These are phyloP conservation scores for Ogataea haglerorum DNA, from an alignment of 805 yeast genomes.

Conservation along the genomic window DNA sequence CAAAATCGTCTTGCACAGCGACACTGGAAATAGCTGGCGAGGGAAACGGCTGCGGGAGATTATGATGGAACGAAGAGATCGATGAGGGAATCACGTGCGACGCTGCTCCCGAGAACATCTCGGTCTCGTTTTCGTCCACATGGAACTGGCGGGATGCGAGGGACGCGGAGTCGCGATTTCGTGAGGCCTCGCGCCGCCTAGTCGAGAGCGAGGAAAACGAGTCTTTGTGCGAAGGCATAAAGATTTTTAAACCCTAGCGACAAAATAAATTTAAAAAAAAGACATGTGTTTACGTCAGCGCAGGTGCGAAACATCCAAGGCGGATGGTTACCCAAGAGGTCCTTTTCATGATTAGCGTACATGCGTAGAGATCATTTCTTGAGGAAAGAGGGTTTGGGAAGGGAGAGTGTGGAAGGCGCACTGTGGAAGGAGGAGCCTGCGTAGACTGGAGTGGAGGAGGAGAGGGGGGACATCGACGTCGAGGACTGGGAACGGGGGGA, in stretches of 20 bases:
- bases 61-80: slow-evolving; percentile 67
- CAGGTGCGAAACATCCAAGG: background rate
- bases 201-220: slow-evolving; percentile 14
- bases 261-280: background rate
- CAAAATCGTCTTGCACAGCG: slow-evolving; percentile 7
- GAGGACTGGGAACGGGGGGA: slow-evolving; percentile 12
- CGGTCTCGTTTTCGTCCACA: slow-evolving; percentile 60
- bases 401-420: slow-evolving; percentile 52
- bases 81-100: slow-evolving; percentile 75
- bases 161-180: slow-evolving; percentile 31
- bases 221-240: slow-evolving; percentile 10
- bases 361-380: slow-evolving; percentile 18
- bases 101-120: slow-evolving; percentile 75
- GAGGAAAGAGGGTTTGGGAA: slow-evolving; percentile 52
- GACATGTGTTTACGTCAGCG: slow-evolving; percentile 4
- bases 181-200: slow-evolving; percentile 19
- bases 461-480: slow-evolving; percentile 10
- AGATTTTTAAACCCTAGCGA: slow-evolving; percentile 3
- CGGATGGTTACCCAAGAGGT: background rate
- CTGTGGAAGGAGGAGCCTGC: slow-evolving; percentile 58
- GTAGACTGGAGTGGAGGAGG: slow-evolving; percentile 32
- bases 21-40: slow-evolving; percentile 23
- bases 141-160: slow-evolving; percentile 13
- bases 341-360: slow-evolving; percentile 9
- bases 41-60: slow-evolving; percentile 13